Conservation (phyloP, 352 stramenopile genomes). For the Blastocystis sp. region DNA sequence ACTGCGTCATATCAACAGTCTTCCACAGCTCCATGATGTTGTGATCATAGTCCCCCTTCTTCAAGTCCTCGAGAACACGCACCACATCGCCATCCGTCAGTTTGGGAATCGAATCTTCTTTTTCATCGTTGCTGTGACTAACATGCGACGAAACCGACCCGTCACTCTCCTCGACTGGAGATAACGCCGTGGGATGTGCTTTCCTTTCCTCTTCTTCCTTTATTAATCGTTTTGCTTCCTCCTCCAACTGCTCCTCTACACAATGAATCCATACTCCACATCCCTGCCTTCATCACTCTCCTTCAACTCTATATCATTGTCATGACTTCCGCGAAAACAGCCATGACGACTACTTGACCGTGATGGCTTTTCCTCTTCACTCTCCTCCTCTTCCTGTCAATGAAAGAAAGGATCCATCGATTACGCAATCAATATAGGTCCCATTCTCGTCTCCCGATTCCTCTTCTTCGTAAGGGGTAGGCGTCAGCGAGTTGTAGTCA, state of each 20-base stretch:
- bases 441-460: constrained; percentile 19
- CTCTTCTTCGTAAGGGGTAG: constrained; percentile 39
- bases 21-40: constrained; percentile 59
- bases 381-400: constrained; percentile 41
- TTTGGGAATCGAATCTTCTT: constrained; percentile 12
- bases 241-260: constrained; percentile 2
- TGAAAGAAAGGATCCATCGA: background rate
- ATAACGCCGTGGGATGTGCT: background rate
- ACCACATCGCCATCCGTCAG: constrained; percentile 17
- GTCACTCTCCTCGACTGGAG: background rate
- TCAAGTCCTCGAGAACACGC: constrained; percentile 47
- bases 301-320: background rate
- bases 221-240: background rate
- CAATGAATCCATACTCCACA: background rate
- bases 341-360: background rate
- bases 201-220: background rate
- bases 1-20: constrained; percentile 28
- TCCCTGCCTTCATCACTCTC: background rate
- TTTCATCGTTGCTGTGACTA: background rate
- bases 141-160: constrained; percentile 19
- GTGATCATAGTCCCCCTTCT: constrained; percentile 41
- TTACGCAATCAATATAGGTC: constrained; percentile 41
- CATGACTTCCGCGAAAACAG: background rate
- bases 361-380: background rate
- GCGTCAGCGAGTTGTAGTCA: background rate